Percentiles rank a stretch among this genome's conserved stretches.
phyloP scores from a whole-genome alignment of 257 asterid species.

The Solanum lycopersicoides region DNA sequence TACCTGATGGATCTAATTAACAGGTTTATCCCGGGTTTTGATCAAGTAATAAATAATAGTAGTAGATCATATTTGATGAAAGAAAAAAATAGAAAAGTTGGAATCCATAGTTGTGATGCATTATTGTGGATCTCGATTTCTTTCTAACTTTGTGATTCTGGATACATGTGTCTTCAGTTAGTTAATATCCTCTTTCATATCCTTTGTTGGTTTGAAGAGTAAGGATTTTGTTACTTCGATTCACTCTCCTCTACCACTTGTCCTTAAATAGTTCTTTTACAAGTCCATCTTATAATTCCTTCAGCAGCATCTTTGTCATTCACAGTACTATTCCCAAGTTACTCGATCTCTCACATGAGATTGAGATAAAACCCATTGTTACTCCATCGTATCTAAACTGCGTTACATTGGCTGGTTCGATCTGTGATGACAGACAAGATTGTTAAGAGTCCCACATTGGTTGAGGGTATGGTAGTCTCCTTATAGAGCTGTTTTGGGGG shows the following conservation, averaged over 20 bases:
- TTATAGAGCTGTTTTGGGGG: neutral
- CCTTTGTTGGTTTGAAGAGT: neutral
- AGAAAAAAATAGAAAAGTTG: neutral
- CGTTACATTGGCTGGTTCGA: neutral
- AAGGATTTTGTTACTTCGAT: neutral
- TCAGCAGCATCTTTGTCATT: neutral
- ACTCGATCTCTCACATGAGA: neutral
- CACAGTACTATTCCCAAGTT: neutral
- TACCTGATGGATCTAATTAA: neutral
- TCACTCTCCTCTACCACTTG: neutral
- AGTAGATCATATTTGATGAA: neutral
- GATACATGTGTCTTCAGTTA: neutral
- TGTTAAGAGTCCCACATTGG: neutral
- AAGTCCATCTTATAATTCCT: neutral
- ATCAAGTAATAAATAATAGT: neutral
- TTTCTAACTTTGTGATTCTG: neutral
- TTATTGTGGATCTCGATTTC: neutral
- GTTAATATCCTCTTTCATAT: neutral
- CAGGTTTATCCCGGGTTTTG: neutral
- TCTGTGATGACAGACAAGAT: neutral
- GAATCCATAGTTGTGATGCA: neutral
- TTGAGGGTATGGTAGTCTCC: neutral
- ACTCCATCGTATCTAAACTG: neutral
- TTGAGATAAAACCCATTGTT: neutral
- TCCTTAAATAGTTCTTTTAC: neutral